These are phyloP conservation scores for Quercus suber DNA, from an alignment of 306 rosid genomes.

Conservation along the genomic window DNA sequence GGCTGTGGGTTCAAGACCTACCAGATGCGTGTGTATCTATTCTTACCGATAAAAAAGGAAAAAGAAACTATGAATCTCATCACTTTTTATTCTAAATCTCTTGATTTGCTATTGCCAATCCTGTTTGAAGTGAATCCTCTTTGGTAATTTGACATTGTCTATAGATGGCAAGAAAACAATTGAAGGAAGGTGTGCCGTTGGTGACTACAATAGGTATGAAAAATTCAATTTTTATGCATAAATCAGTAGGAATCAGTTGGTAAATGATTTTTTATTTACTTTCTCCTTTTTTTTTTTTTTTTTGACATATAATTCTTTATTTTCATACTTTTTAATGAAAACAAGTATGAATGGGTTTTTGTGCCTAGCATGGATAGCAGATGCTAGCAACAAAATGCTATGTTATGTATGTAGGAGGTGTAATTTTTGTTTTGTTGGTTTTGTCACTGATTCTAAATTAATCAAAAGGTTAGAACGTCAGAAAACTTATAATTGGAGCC, in stretches of 20 bases:
- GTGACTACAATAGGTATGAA: slow-evolving; percentile 48
- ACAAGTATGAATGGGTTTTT: slow-evolving; percentile 3
- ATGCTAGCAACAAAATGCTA: neutral
- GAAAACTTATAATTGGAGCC: neutral
- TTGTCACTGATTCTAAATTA: neutral
- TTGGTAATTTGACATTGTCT: slow-evolving; percentile 24
- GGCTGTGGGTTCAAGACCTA: no score
- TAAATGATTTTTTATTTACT: neutral
- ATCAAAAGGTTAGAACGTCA: neutral
- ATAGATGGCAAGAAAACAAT: slow-evolving; percentile 72
- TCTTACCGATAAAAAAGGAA: no score
- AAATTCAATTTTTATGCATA: neutral
- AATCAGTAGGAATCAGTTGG: neutral
- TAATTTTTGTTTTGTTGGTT: neutral
- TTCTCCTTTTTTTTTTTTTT: neutral
- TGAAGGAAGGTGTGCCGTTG: slow-evolving; percentile 67
- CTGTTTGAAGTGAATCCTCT: neutral
- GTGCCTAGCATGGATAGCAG: neutral
- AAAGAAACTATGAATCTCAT: no score
- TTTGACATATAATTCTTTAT: neutral
- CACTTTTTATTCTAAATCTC: neutral
- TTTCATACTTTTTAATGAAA: neutral
- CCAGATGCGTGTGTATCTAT: no score
- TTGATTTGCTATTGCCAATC: neutral
- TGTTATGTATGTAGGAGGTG: slow-evolving; percentile 1